Evolutionary conservation across 1,284 basidiomycete genomes (phyloP).

Genomic region (Irpex sp.): DNA sequence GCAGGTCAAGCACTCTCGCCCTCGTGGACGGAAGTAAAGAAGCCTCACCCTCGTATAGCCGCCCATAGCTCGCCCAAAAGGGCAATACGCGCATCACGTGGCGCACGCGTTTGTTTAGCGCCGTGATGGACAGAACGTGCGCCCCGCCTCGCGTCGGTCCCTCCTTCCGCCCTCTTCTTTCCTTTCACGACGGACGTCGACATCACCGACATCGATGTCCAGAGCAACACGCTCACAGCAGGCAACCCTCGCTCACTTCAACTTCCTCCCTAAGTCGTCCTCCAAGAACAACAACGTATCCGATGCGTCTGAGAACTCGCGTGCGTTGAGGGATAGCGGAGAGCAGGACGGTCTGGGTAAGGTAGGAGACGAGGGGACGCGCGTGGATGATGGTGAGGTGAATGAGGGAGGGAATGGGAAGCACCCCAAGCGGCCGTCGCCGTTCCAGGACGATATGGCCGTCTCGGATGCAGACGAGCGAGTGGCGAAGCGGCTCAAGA

Average conservation of each 20-base stretch:
- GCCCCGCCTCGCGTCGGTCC: neutral
- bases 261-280: neutral
- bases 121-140: neutral
- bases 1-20: too few species aligned
- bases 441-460: neutral
- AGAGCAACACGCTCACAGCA: slow-evolving; percentile 13
- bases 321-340: neutral
- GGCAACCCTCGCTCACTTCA: slow-evolving; percentile 10
- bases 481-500: neutral
- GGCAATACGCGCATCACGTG: neutral
- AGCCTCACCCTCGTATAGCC: too few species aligned
- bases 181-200: neutral
- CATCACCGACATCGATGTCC: slow-evolving; percentile 5
- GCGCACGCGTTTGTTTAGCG: neutral
- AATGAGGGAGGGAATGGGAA: neutral
- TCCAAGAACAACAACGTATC: neutral
- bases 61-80: too few species aligned
- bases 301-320: too few species aligned
- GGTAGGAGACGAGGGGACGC: neutral
- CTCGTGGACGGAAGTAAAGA: too few species aligned
- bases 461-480: neutral
- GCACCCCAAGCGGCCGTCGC: neutral
- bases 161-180: neutral
- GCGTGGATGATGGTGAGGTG: neutral
- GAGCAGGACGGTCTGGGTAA: neutral